phyloP scores from a whole-genome alignment of 441 rosid genomes.

The Jatropha podagrica region DNA sequence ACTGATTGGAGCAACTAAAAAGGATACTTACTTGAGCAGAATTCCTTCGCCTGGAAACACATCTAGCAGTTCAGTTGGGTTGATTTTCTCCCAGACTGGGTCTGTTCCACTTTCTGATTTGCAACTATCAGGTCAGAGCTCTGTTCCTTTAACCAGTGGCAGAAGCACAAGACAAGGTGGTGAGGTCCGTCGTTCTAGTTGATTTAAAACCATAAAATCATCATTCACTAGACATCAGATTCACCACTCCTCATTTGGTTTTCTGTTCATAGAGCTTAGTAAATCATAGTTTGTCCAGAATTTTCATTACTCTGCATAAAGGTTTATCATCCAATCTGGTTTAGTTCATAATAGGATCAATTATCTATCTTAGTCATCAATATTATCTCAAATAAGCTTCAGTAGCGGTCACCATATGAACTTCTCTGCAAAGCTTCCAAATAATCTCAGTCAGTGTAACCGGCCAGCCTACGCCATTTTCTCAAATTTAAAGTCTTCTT shows the following conservation, averaged over 20 bases:
- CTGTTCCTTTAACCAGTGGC: slow-evolving; percentile 64
- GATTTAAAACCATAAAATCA: slow-evolving; percentile 29
- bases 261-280: slow-evolving; percentile 33
- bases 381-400: slow-evolving; percentile 33
- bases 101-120: slow-evolving; percentile 60
- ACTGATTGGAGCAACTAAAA: slow-evolving; percentile 49
- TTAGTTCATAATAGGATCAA: slow-evolving; percentile 27
- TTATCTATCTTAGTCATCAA: background rate
- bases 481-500: slow-evolving; percentile 2
- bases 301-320: slow-evolving; percentile 24
- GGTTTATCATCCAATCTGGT: slow-evolving; percentile 33
- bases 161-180: slow-evolving; percentile 68
- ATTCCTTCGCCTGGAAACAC: slow-evolving; percentile 62
- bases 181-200: slow-evolving; percentile 65
- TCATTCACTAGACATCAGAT: slow-evolving; percentile 21
- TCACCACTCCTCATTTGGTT: slow-evolving; percentile 26
- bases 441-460: slow-evolving; percentile 29
- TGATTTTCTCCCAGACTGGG: slow-evolving; percentile 73
- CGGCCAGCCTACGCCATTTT: slow-evolving; percentile 16
- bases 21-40: slow-evolving; percentile 60
- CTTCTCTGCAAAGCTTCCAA: slow-evolving; percentile 18
- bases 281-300: slow-evolving; percentile 40
- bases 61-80: slow-evolving; percentile 70
- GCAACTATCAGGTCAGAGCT: slow-evolving; percentile 69
- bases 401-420: slow-evolving; percentile 20